Base-by-base conservation (phyloP, 768 basidiomycete species). In the Pisolithus albus region DNA sequence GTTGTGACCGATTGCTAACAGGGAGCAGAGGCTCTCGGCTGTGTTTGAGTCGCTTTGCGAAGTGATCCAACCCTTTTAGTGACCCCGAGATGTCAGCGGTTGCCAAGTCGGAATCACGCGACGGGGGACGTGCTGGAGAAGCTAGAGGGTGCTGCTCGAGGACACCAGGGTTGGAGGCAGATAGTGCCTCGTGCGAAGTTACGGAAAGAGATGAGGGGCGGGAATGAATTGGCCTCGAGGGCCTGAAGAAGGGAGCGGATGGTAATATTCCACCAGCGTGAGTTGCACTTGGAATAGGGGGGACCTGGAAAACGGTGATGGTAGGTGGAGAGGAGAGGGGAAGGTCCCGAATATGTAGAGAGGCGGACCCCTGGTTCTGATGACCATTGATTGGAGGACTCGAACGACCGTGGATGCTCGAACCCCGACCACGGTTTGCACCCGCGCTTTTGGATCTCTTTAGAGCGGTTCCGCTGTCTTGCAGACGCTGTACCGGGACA, bases 221-320 rank as follows among this genome's bases (percentile, higher is more conserved):
- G 28, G 73, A 77, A 56, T 80, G 71, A 21, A 66, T 65, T 0
- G 86, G 88, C 46, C 82, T 75, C 5, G 82, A 78, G 4, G 87
- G 86, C 19, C 75, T 80, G 61, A 90, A 90, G 71, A 91, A 90
- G 7, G 85, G 83, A 5, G 86, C 80, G 9, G 87, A 82, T 15
- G 90, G 87, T 50, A 83, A 81, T 18, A 90, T 85, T 30, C 86
- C 88, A 41, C 81, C 79, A 11, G 83, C 82, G 64, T 88, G 84
- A 0, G 84, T 83, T 1, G 78, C 49, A n/a, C 50, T 53, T n/a
- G 60, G 58, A 10, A 50, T 24, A 32, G 59, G 26, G 36, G 63
- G 51, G 21, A 63, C 34, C 44, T 57, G 58, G 49, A 65, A 67
- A n/a, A 60, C 36, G 44, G 65, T 48, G n/a, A 61, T 18, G 13